Base-by-base conservation (phyloP, 129 eudicot species). In the Saussurea involucrata region DNA sequence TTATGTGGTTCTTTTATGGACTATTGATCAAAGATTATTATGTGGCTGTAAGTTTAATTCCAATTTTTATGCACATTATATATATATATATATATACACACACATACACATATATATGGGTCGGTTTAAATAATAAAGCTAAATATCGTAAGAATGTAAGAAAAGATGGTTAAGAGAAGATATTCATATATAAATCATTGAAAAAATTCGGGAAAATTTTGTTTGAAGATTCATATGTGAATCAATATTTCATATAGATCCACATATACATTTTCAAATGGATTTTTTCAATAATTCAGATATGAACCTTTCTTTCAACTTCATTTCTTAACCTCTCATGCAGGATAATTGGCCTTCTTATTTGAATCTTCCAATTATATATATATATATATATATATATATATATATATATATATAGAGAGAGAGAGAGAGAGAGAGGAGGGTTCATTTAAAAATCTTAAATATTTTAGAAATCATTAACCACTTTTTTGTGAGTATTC, bases 1-100 rank as follows among this genome's bases (percentile, higher is more conserved):
- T 92, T 40, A 69, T 86, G 69, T 89, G 95, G 95, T 92, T 92
- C 81, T 92, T 84, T 72, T 92, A 89, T 6, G 95, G 97, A 1
- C 49, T 89, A 2, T 33, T 92, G 71, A 89, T 85, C 66, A 75
- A 80, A 5, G 97, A 92, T 24, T 87, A 66, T 37, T 89, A 68
- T 78, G 86, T 92, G 2, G 97, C 97, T 3, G 97, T 92, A 76
- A 87, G 97, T 78, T 27, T 29, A 1, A 67, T 10, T 7, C 8
- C 10, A 40, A 5, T 5, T 69, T 31, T 44, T 71, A 0, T 24
- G 18, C 17, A 12, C 63, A 24, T 65, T 24, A 24, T 34, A 10
- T 70, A 7, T 40, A 53, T 5, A 15, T 13, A 53, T n/a, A n/a
- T 17, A 49, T 17, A 49, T 1, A 53, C 5, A 53, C 0, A 53